Conservation (phyloP, 129 eudicot genomes). For the Flaveria sonorensis region DNA sequence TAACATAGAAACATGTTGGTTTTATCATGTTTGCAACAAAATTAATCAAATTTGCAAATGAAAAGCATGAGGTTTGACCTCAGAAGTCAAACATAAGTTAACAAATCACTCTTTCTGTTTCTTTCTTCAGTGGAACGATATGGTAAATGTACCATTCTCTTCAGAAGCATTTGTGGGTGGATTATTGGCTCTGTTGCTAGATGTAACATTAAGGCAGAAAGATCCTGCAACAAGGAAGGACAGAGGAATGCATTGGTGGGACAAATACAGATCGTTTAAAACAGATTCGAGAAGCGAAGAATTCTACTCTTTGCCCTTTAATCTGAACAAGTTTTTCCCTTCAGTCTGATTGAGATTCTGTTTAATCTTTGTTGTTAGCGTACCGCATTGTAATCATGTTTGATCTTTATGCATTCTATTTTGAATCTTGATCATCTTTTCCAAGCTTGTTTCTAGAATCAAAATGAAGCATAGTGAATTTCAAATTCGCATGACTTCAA, state of each 20-base stretch:
- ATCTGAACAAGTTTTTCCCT: constrained; percentile 98
- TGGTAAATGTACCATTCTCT: constrained; percentile 85
- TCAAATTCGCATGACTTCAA: neutral
- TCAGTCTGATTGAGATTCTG: constrained; percentile 46
- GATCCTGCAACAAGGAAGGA: constrained; percentile 79
- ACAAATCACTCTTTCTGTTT: neutral
- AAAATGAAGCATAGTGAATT: constrained; percentile 14
- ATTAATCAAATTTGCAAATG: neutral
- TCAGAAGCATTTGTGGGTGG: constrained; percentile 94
- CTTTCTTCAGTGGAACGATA: constrained; percentile 74
- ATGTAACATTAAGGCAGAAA: constrained; percentile 61
- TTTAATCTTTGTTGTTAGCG: constrained; percentile 21
- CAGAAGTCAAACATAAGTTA: constrained; percentile 6
- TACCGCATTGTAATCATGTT: neutral
- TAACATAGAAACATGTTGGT: constrained; percentile 2
- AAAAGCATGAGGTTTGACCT: constrained; percentile 10
- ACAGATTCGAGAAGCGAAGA: constrained; percentile 93
- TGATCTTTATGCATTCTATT: constrained; percentile 24
- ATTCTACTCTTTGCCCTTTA: constrained; percentile 85
- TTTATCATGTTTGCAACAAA: neutral
- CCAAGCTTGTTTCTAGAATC: constrained; percentile 26
- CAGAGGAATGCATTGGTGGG: constrained; percentile 98
- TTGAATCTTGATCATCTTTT: constrained; percentile 34
- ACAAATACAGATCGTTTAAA: constrained; percentile 74
- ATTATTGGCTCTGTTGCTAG: constrained; percentile 64